Conservation (phyloP, 331 rosid genomes). For the Rosa hybrid region DNA sequence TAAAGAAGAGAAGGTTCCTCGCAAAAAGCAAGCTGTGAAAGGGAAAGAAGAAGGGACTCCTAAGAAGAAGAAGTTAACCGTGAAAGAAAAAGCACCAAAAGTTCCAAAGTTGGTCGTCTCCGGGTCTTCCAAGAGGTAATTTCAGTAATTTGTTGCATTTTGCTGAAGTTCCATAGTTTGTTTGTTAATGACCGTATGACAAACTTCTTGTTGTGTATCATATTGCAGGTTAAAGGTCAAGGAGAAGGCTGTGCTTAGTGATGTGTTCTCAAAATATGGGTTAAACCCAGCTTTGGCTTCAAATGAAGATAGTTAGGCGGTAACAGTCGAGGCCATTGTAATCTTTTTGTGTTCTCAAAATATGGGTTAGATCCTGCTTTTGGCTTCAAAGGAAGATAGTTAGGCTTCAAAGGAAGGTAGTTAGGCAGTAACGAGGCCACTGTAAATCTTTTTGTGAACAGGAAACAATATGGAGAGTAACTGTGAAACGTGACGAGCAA, state of each 20-base stretch:
- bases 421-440: constrained; percentile 17
- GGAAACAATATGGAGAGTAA: constrained; percentile 3
- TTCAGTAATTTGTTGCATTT: not conserved
- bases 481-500: not conserved
- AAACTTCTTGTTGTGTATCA: constrained; percentile 6
- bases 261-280: constrained; percentile 81
- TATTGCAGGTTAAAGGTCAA: constrained; percentile 70
- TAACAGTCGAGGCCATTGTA: not conserved
- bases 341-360: constrained; percentile 55
- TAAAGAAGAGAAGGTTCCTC: constrained; percentile 34
- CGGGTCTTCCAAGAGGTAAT: constrained; percentile 75
- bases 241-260: constrained; percentile 76
- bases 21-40: constrained; percentile 39
- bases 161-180: not conserved
- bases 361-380: constrained; percentile 51
- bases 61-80: constrained; percentile 24
- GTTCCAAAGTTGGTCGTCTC: constrained; percentile 44
- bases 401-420: constrained; percentile 26
- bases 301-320: constrained; percentile 38
- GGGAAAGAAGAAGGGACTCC: constrained; percentile 36
- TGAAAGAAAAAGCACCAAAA: constrained; percentile 32
- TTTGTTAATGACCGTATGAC: not conserved
- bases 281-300: constrained; percentile 47
- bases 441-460: constrained; percentile 12
- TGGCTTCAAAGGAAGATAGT: constrained; percentile 50